Evolutionary conservation across 306 rosid species (phyloP), one percentile per base, ranked within the genome.

Genomic region (Acacia crassicarpa): DNA sequence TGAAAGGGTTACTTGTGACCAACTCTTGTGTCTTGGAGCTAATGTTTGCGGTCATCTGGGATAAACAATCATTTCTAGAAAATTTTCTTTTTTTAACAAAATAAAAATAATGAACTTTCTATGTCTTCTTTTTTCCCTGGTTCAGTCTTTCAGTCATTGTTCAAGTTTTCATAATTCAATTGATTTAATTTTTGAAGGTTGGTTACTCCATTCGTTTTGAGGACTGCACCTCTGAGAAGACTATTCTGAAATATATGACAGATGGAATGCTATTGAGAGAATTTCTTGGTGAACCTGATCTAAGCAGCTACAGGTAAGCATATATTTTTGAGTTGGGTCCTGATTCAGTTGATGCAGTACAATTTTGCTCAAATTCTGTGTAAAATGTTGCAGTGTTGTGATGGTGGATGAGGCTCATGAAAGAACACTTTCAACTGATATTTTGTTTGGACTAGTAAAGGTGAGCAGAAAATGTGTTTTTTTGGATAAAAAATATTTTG

Each of bases 351-450:
- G 49, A 78, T 80, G 27, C 53, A 16, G 48, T 78, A 16, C 4
- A 3, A 19, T 74, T 46, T 27, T 69, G 89, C 72, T 76, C 89
- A 81, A 62, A 77, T 46, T 79, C 51, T 82, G 62, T 80, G 66
- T 66, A 76, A 84, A 44, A 66, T 78, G 30, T 81, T 82, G 83
- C 84, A 95, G 99, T 90, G 98, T 95, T 84, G 91, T 93, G 83
- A 95, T 95, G 99, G 97, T 95, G 91, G 99, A 95, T 78, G 99
- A 95, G 94, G 99, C 98, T 87, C 99, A 95, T 73, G 99, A 95
- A 88, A 91, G 99, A 74, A 95, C 99, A 78, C 97, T 95, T 69
- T 95, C 99, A 75, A 95, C 99, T 63, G 98, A 95, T 88, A 91
- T 95, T 69, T 87, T 95, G 76, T 95, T 95, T 89, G 99, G 96